Evolutionary conservation across 2,329 filamentous ascomycete genomes (phyloP), one percentile per base, ranked within the genome.

Genomic region (Diaporthe ilicicola): DNA sequence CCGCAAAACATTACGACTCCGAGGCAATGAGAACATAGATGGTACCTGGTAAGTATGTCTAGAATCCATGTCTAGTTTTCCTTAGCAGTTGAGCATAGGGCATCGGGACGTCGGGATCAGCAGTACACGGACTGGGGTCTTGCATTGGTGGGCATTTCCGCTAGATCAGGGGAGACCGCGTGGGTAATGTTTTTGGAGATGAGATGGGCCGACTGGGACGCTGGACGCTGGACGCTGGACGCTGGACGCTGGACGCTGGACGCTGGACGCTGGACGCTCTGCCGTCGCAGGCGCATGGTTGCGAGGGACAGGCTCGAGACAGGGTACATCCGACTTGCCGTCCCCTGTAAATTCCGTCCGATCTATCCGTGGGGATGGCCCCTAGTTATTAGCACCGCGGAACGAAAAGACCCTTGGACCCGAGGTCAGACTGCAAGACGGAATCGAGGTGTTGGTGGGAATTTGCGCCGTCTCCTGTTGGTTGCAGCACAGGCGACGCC

Each of bases 281-380:
- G 32, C 24, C 29, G 19, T 17, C 4, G 24, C 24, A 19, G 27
- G 56, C 27, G 56, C 56, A 48, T 62, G 56, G 32, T 15, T 17
- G 42, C 42, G 27, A 62, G 24, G 56, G 32, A 34, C 59, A 62
- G 27, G 59, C n/a, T n/a, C n/a, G n/a, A n/a, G n/a, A n/a, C n/a
- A n/a, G 59, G 17, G 42, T 10, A n/a, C 27, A n/a, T 9, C 27
- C 29, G 19, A 17, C n/a, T 15, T 15, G 4, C 2, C 13, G 27
- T 24, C 9, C 42, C 59, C 37, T 22, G 59, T 29, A 27, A 24
- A 13, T 34, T 27, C 19, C 29, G 37, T 6, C 53, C 55, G 37
- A 9, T 17, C 12, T 44, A 44, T 46, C n/a, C 24, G 24, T 24
- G 37, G 17, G 4, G 39, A 34, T 9, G 32, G 32, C 32, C 4